These are phyloP conservation scores for Cetradonia linearis DNA, from an alignment of 495 filamentous ascomycete genomes.

Conservation along the genomic window DNA sequence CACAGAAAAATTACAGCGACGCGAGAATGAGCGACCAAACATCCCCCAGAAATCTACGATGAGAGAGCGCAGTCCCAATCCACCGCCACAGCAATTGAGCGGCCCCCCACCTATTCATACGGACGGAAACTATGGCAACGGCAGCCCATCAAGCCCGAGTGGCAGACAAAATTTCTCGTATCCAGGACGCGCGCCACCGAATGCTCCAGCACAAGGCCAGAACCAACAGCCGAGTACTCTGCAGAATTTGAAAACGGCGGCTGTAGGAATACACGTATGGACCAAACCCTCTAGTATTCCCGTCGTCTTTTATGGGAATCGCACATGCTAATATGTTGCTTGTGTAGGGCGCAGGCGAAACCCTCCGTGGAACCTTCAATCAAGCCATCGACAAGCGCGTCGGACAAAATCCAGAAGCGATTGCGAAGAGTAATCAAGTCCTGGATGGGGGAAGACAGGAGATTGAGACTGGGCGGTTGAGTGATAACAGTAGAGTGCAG, in stretches of 20 bases:
- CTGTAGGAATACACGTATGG: constrained; percentile 24
- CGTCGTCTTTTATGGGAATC: not conserved
- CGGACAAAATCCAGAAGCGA: constrained; percentile 12
- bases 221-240: constrained; percentile 13
- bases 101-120: constrained; percentile 1
- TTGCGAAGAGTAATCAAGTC: constrained; percentile 16
- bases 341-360: constrained; percentile 23
- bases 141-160: constrained; percentile 7
- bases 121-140: not conserved
- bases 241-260: constrained; percentile 23
- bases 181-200: constrained; percentile 16
- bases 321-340: not conserved
- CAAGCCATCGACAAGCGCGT: constrained; percentile 19
- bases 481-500: constrained; percentile 13
- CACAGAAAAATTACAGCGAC: constrained; percentile 8
- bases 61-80: constrained; percentile 21
- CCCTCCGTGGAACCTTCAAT: constrained; percentile 26
- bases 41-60: constrained; percentile 14
- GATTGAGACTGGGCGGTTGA: constrained; percentile 20
- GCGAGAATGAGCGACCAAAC: constrained; percentile 11
- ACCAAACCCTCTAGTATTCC: not conserved
- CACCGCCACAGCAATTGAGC: constrained; percentile 7
- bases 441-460: constrained; percentile 20
- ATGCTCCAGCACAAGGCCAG: not conserved
- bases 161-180: constrained; percentile 25